Percentiles rank a stretch among this genome's conserved stretches.
Conservation (phyloP, 1,139 yeast genomes). For the Geotrichum siamense region DNA sequence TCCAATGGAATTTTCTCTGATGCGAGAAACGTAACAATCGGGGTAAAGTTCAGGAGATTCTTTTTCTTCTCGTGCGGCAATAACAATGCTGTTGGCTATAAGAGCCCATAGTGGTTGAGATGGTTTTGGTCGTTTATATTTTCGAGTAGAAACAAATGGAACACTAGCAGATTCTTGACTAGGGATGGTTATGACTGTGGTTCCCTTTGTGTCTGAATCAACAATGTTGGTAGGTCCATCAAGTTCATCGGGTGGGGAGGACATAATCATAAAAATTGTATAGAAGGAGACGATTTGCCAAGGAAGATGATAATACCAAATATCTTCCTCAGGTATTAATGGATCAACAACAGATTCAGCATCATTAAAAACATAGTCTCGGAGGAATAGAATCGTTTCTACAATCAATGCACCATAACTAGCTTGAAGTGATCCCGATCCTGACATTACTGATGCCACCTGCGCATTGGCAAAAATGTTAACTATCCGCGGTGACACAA, state of each 20-base stretch:
- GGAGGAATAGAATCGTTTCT: conserved; percentile 25
- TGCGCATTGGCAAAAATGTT: conserved; percentile 33
- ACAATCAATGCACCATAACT: conserved; percentile 30
- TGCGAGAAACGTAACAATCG: conserved; percentile 27
- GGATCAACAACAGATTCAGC: conserved; percentile 24
- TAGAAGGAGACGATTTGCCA: conserved; percentile 2
- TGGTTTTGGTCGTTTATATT: conserved; percentile 15
- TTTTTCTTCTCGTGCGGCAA: conserved; percentile 33
- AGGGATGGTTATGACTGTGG: conserved; percentile 18
- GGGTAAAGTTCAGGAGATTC: conserved; percentile 11
- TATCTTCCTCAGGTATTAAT: conserved; percentile 1
- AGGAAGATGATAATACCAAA: conserved; percentile 3
- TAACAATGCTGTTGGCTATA: conserved; percentile 33
- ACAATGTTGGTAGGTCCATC: neutral
- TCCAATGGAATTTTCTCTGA: conserved; percentile 31
- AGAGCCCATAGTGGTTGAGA: conserved; percentile 36
- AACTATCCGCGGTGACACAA: conserved; percentile 26
- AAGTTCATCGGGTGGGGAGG: neutral
- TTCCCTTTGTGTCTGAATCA: conserved; percentile 9
- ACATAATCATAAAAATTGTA: neutral
- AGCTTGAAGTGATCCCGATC: conserved; percentile 33
- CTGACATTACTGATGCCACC: conserved; percentile 34
- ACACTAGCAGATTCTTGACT: conserved; percentile 9
- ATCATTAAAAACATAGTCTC: conserved; percentile 26
- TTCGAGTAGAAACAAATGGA: conserved; percentile 7